Evolutionary conservation across 164 flowering plant genomes (phyloP).

Genomic region (Dillenia turbinata): DNA sequence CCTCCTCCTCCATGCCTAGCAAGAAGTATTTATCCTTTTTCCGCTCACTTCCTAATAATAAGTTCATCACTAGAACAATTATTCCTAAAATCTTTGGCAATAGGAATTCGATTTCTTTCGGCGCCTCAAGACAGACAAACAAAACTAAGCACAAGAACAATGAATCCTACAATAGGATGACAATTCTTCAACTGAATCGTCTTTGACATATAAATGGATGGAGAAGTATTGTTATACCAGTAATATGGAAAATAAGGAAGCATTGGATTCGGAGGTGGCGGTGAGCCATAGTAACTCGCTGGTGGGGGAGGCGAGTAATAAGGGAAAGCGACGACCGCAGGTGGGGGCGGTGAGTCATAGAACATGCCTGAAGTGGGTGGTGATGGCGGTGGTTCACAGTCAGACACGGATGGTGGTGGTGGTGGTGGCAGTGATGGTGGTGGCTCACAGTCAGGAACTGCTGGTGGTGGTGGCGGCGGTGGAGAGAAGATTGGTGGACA

Average conservation of each 20-base stretch:
- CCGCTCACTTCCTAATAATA: too few species aligned
- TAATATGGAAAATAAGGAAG: slow-evolving; percentile 7
- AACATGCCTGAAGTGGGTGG: not conserved
- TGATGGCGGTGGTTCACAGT: slow-evolving; percentile 5
- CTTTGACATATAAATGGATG: too few species aligned
- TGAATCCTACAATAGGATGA: too few species aligned
- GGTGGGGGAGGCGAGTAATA: slow-evolving; percentile 7
- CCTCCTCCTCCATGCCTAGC: too few species aligned
- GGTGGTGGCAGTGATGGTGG: slow-evolving; percentile 5
- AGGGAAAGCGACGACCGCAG: not conserved
- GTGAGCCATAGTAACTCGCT: not conserved
- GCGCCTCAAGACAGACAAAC: too few species aligned
- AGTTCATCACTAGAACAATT: too few species aligned
- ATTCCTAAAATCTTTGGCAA: too few species aligned
- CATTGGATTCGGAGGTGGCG: slow-evolving; percentile 6
- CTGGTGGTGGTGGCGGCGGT: slow-evolving; percentile 7
- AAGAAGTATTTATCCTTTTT: too few species aligned
- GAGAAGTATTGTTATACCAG: not conserved
- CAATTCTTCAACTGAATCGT: too few species aligned
- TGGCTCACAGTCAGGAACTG: slow-evolving; percentile 2
- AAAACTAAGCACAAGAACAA: too few species aligned
- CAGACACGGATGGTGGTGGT: not conserved
- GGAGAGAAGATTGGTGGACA: not conserved
- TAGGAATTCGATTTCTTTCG: too few species aligned
- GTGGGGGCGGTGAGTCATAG: slow-evolving; percentile 3